Evolutionary conservation across 2,329 filamentous ascomycete genomes (phyloP).

Genomic region (Colletotrichum tropicale): DNA sequence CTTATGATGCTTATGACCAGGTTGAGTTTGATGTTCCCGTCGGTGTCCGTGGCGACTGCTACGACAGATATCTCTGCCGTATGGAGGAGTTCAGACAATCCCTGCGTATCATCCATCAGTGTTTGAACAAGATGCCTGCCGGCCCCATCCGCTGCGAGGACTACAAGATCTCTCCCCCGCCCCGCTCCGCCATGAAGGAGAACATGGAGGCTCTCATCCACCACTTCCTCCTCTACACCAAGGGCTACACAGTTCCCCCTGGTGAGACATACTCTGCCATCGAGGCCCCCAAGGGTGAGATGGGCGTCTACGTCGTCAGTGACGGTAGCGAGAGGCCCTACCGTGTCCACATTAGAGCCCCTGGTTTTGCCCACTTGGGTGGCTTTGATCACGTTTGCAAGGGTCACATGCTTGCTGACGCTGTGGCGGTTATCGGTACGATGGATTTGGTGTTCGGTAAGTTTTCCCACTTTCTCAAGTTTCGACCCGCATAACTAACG

Average conservation of each 20-base stretch:
- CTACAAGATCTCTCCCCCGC: slow-evolving; percentile 97
- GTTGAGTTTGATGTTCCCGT: slow-evolving; percentile 99
- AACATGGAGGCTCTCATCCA: slow-evolving; percentile 99
- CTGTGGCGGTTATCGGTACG: slow-evolving; percentile 91
- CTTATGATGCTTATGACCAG: slow-evolving; percentile 96
- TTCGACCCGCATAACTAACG: slow-evolving; percentile 33
- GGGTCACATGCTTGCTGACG: slow-evolving; percentile 94
- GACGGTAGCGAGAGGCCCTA: slow-evolving; percentile 97
- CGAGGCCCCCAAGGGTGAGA: slow-evolving; percentile 99
- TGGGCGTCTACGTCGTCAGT: slow-evolving; percentile 96
- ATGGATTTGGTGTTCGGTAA: slow-evolving; percentile 91
- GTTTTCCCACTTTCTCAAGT: slow-evolving; percentile 28
- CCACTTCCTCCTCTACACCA: slow-evolving; percentile 98
- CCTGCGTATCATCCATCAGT: slow-evolving; percentile 97
- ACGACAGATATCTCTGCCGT: slow-evolving; percentile 97
- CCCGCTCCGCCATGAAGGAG: slow-evolving; percentile 99
- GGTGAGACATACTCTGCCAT: slow-evolving; percentile 98
- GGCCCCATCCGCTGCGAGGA: slow-evolving; percentile 96
- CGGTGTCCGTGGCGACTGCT: slow-evolving; percentile 96
- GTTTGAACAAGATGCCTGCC: slow-evolving; percentile 97
- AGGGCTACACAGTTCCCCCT: slow-evolving; percentile 95
- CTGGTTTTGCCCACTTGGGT: slow-evolving; percentile 92
- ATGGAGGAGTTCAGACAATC: slow-evolving; percentile 99
- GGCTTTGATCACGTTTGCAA: slow-evolving; percentile 93
- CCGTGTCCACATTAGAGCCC: slow-evolving; percentile 95